Conservation (phyloP, 2,329 filamentous ascomycete species). For the Verticillium tricorpus region DNA sequence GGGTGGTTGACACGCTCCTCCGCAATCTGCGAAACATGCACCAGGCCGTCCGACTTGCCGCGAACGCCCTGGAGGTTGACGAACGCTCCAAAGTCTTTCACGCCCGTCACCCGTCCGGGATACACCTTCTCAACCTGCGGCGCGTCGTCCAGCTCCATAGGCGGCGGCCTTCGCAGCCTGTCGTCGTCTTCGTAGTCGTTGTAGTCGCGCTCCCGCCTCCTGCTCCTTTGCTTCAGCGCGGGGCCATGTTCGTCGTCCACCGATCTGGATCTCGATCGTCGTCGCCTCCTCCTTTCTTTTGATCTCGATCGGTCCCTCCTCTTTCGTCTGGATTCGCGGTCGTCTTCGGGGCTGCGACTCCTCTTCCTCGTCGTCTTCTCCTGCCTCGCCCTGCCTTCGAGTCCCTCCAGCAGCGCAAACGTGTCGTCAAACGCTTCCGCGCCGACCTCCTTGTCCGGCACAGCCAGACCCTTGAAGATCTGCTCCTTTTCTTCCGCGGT, state of each 20-base stretch:
- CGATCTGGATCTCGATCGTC: slow-evolving; percentile 28
- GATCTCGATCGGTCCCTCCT: slow-evolving; percentile 36
- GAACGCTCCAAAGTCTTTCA: slow-evolving; percentile 95
- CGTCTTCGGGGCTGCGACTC: slow-evolving; percentile 53
- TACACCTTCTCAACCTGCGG: slow-evolving; percentile 86
- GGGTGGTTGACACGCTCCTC: slow-evolving; percentile 88
- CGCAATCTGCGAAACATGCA: slow-evolving; percentile 86
- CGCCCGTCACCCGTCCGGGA: slow-evolving; percentile 79
- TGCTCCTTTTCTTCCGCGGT: slow-evolving; percentile 66
- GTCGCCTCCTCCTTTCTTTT: slow-evolving; percentile 33
- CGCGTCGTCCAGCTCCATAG: slow-evolving; percentile 72
- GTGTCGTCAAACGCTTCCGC: slow-evolving; percentile 84
- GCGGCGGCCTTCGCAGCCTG: slow-evolving; percentile 60
- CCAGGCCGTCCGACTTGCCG: slow-evolving; percentile 86
- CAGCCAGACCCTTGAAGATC: slow-evolving; percentile 83
- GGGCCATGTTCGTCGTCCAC: slow-evolving; percentile 39
- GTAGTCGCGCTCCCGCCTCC: slow-evolving; percentile 35
- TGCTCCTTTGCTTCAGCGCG: slow-evolving; percentile 21
- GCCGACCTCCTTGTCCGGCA: slow-evolving; percentile 69
- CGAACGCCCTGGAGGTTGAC: slow-evolving; percentile 84
- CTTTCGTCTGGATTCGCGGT: slow-evolving; percentile 36
- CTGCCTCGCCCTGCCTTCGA: slow-evolving; percentile 60
- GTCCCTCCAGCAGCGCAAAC: slow-evolving; percentile 80
- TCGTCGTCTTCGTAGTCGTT: slow-evolving; percentile 48
- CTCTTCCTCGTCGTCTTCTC: slow-evolving; percentile 49